Percentiles rank a stretch among this genome's conserved stretches.
phyloP scores from a whole-genome alignment of 192 early-diverging fungal species.

The Gigaspora rosea region DNA sequence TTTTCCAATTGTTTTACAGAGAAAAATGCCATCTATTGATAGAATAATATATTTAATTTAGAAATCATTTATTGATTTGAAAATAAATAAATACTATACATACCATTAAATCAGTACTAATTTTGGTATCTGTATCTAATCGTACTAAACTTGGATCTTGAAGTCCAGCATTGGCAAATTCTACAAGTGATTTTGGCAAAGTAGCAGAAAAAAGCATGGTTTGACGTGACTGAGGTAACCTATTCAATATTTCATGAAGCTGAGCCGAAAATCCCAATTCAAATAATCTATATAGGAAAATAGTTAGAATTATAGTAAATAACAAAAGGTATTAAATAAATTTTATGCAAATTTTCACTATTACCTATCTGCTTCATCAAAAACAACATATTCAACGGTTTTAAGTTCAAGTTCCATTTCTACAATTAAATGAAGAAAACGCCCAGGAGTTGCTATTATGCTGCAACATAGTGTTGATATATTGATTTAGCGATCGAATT shows the following conservation, averaged over 20 bases:
- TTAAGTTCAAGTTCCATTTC: constrained; percentile 91
- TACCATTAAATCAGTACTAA: constrained; percentile 89
- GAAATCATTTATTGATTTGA: neutral
- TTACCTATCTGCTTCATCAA: constrained; percentile 98
- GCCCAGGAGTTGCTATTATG: constrained; percentile 81
- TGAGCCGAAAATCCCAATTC: constrained; percentile 97
- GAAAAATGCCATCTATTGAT: constrained; percentile 81
- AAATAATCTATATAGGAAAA: constrained; percentile 63
- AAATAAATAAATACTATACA: neutral
- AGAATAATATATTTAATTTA: neutral
- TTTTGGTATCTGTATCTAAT: constrained; percentile 93
- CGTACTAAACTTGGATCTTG: constrained; percentile 91
- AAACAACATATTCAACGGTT: constrained; percentile 93
- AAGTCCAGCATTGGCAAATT: constrained; percentile 97
- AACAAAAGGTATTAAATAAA: neutral
- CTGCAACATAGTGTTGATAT: constrained; percentile 22
- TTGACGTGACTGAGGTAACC: constrained; percentile 83
- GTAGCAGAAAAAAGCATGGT: constrained; percentile 96
- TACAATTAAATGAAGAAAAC: constrained; percentile 80
- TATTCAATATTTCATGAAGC: constrained; percentile 86
- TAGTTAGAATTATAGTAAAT: neutral
- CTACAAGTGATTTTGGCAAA: constrained; percentile 87
- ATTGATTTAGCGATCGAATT: neutral
- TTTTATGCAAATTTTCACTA: neutral
- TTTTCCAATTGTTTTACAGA: constrained; percentile 82